These are phyloP conservation scores for Pueraria montana DNA, from an alignment of 306 rosid genomes.

Conservation along the genomic window DNA sequence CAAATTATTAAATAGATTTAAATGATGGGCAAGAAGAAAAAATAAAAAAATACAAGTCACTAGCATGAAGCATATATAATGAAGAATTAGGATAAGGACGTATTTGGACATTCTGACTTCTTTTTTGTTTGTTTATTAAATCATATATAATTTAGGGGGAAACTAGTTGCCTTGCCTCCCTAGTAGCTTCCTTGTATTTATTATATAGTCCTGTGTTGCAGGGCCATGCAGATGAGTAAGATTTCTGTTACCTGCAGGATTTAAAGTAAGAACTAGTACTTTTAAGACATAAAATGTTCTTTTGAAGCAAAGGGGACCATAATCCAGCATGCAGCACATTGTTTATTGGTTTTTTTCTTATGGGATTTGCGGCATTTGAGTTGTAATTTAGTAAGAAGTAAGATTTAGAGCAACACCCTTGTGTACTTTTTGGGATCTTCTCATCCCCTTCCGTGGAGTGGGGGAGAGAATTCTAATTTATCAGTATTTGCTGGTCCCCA, in stretches of 20 bases:
- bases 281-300: constrained; percentile 65
- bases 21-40: neutral
- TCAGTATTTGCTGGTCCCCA: constrained; percentile 70
- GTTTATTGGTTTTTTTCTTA: constrained; percentile 56
- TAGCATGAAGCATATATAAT: neutral
- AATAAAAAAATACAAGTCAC: neutral
- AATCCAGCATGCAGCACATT: constrained; percentile 67
- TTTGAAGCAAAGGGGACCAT: constrained; percentile 68
- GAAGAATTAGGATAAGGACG: constrained; percentile 39
- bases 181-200: constrained; percentile 42
- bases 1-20: neutral
- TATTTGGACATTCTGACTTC: neutral
- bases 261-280: constrained; percentile 51
- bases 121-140: neutral
- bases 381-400: constrained; percentile 60
- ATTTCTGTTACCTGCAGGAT: constrained; percentile 47
- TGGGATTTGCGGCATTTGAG: constrained; percentile 66
- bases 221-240: constrained; percentile 54
- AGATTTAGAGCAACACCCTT: constrained; percentile 59
- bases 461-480: constrained; percentile 56
- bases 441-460: constrained; percentile 60
- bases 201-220: constrained; percentile 32
- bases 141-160: constrained; percentile 30
- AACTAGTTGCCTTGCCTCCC: constrained; percentile 42
- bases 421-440: constrained; percentile 88